Percentiles rank a stretch among this genome's conserved stretches.
Conservation (phyloP, 106 monocot genomes). For the Phalaenopsis equestris region DNA sequence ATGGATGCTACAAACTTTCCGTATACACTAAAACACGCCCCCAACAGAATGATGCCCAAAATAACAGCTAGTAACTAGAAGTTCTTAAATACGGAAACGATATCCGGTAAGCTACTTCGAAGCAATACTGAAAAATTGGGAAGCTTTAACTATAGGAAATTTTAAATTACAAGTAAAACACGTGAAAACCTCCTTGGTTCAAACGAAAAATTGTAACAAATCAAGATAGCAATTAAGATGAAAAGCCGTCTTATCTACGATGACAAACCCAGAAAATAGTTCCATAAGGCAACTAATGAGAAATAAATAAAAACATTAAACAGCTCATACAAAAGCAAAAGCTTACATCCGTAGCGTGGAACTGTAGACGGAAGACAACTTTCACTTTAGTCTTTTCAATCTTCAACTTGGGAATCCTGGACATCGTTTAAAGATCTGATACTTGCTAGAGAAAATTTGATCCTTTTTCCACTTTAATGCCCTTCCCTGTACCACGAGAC, state of each 20-base stretch:
- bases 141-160: neutral
- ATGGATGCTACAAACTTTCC: neutral
- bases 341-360: slow-evolving; percentile 92
- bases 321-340: slow-evolving; percentile 6
- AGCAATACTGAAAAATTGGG: neutral
- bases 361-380: slow-evolving; percentile 91
- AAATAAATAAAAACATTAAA: neutral
- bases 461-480: slow-evolving; percentile 9
- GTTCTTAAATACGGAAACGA: neutral
- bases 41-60: no score
- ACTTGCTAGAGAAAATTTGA: slow-evolving; percentile 16
- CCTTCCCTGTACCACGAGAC: slow-evolving; percentile 13
- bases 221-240: slow-evolving; percentile 2
- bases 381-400: slow-evolving; percentile 90
- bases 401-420: slow-evolving; percentile 93
- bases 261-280: slow-evolving; percentile 8
- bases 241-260: neutral
- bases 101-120: neutral
- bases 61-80: neutral
- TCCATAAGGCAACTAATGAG: slow-evolving; percentile 1
- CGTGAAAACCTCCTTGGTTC: slow-evolving; percentile 8
- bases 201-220: neutral
- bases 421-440: slow-evolving; percentile 55
- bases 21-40: neutral
- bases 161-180: neutral